Evolutionary conservation across 2,329 filamentous ascomycete genomes (phyloP), one percentile per base, ranked within the genome.

Genomic region (Pseudocercospora cruenta): DNA sequence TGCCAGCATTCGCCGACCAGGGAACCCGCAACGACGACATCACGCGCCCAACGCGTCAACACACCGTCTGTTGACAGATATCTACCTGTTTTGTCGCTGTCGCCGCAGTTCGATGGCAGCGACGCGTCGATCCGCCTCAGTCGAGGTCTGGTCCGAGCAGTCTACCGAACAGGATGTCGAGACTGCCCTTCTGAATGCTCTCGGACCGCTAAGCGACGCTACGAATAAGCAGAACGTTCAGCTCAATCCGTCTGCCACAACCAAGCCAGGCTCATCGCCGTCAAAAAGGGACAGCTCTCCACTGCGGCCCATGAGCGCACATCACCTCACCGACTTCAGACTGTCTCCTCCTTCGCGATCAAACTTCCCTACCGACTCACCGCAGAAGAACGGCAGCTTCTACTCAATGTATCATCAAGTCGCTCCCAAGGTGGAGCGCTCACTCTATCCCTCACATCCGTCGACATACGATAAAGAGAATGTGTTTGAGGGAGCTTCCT

Each of bases 221-320:
- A 81, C 81, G 24, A 77, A 84, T 72, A 86, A 85, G 79, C 82
- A 84, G 68, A 91, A 91, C 78, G 84, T 90, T 72, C 81, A 89
- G 63, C 84, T 94, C 72, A 88, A 90, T 71, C 90, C 91, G 22
- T 78, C 82, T 62, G 74, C 77, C 67, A 77, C 82, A 72, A 80
- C 84, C 74, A 84, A 82, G 73, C 84, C 84, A 67, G 85, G 82
- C 74, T 85, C 84, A 65, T 96, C 92, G 62, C 92, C 91, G 10
- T 86, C 85, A 74, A 96, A 95, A 80, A 80, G 84, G 36, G 83
- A 71, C 64, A 85, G 86, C 68, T 88, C 89, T 55, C 89, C 85
- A 45, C 84, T 84, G 69, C 85, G 85, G 72, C 87, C 85, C 69
- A 85, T 89, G 71, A 85, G 83, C 73, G 84, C 83, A 78, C 88